Evolutionary conservation across 1,139 yeast genomes (phyloP), one percentile per base, ranked within the genome.

Genomic region (Debaryomyces coudertii): DNA sequence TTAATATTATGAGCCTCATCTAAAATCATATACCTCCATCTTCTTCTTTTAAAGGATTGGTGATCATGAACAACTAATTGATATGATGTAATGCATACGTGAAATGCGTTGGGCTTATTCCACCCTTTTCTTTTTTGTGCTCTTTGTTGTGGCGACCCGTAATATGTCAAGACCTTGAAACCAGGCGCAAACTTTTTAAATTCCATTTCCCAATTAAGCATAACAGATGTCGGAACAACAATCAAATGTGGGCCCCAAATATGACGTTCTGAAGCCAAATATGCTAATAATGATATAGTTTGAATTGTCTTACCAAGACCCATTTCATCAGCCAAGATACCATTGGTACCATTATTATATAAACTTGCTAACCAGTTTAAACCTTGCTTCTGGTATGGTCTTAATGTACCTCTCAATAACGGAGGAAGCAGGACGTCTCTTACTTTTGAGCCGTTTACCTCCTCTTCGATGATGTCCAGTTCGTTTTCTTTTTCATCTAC

Each of bases 131-230:
- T 82, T 60, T 95, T 95, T 55, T 88, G 95, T 40, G 93, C 93
- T 60, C 99, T 84, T 63, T 95, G 98, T 59, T 89, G 96, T 0
- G 98, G 99, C n/a, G 95, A 85, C 0, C 99, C 99, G 61, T 93
- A 95, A 63, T 95, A 95, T 0, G 99, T 93, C 63, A 95, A 65
- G 1, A 95, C 95, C 63, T 95, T 93, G 65, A 95, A 87, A 0
- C 99, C 99, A 0, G 99, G 99, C 0, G 98, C 98, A 74, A 95
- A 95, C 56, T 96, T 83, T 61, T 93, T 95, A 69, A 95, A 92
- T 63, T 95, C 99, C 97, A 93, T 92, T 64, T 95, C 99, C 99
- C 99, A 95, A 63, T 95, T 95, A 47, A 95, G 81, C 85, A 95
- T 85, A n/a, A 95, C 99, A 15, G 97, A 90, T 0, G 99, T 95